These are phyloP conservation scores for Geotrichum siamense DNA, from an alignment of 1,139 yeast genomes.

Conservation along the genomic window DNA sequence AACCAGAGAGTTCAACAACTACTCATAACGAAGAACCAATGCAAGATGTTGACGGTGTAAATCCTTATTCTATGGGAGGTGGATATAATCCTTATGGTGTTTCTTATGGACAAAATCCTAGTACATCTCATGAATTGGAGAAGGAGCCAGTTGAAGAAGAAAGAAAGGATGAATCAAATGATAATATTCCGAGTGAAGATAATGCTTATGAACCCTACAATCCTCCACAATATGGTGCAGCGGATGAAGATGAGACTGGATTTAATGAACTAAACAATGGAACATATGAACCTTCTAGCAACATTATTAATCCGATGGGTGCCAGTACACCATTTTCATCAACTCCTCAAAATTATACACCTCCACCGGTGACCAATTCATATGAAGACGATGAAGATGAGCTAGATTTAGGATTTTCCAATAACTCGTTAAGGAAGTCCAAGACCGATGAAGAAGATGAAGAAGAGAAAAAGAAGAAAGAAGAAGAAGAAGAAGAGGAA, in stretches of 20 bases:
- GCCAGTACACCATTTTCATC: no score
- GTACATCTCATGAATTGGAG: background rate
- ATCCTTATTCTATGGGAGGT: conserved; percentile 5
- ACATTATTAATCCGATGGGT: conserved; percentile 15
- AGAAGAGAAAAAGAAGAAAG: conserved; percentile 19
- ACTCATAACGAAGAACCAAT: background rate
- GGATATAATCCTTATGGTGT: conserved; percentile 16
- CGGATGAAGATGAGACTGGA: conserved; percentile 1
- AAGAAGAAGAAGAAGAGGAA: conserved; percentile 22
- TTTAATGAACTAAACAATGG: background rate
- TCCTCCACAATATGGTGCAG: conserved; percentile 26
- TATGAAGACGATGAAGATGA: conserved; percentile 34
- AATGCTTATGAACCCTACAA: conserved; percentile 15
- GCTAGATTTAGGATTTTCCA: conserved; percentile 30
- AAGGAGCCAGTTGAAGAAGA: background rate
- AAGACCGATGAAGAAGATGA: conserved; percentile 8
- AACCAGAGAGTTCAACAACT: background rate
- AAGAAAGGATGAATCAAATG: no score
- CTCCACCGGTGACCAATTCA: conserved; percentile 1
- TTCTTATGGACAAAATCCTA: conserved; percentile 8
- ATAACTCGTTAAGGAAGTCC: conserved; percentile 18
- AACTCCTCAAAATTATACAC: conserved; percentile 6
- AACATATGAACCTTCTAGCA: conserved; percentile 8
- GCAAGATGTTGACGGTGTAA: conserved; percentile 1
- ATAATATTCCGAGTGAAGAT: no score